A percentile compares a stretch with the other conserved stretches of the same genome.
phyloP scores from a whole-genome alignment of 768 basidiomycete genomes.

The Trametes villosa region DNA sequence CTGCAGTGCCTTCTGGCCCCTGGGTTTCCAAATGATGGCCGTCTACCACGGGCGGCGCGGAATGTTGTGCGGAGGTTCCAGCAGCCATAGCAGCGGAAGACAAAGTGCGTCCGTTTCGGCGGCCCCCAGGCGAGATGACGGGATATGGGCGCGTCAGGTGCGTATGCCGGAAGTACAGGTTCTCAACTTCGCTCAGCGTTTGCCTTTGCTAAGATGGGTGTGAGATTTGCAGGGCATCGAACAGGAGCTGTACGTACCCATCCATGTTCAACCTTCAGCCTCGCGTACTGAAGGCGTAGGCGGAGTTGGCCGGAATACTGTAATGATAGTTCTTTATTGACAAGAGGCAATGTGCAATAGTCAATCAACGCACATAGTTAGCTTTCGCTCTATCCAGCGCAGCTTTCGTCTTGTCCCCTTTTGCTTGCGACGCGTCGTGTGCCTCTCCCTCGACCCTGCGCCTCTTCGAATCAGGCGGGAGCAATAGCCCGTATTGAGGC shows the following conservation, averaged over 20 bases:
- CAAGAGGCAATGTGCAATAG: neutral
- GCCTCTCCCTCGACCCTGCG: conserved; percentile 8
- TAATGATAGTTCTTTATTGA: no score
- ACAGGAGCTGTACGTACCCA: conserved; percentile 55
- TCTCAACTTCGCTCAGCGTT: conserved; percentile 80
- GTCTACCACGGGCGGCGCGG: no score
- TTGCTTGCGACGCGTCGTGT: neutral
- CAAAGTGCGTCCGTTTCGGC: conserved; percentile 14
- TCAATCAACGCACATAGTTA: conserved; percentile 9
- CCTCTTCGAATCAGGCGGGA: neutral
- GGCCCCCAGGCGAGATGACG: conserved; percentile 23
- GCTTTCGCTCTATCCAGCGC: conserved; percentile 15
- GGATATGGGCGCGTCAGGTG: conserved; percentile 38
- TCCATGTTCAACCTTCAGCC: conserved; percentile 79
- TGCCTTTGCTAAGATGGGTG: conserved; percentile 66
- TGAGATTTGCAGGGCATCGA: neutral
- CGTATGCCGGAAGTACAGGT: conserved; percentile 78
- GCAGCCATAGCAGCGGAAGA: neutral
- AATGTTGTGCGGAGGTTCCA: no score
- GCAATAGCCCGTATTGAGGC: neutral
- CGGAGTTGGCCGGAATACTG: conserved; percentile 76
- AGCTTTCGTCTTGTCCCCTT: conserved; percentile 1
- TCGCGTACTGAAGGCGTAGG: conserved; percentile 75
- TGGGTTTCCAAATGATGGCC: no score
- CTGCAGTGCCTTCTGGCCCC: no score